phyloP scores from a whole-genome alignment of 768 basidiomycete species.

The Boletus vinaceobasis region DNA sequence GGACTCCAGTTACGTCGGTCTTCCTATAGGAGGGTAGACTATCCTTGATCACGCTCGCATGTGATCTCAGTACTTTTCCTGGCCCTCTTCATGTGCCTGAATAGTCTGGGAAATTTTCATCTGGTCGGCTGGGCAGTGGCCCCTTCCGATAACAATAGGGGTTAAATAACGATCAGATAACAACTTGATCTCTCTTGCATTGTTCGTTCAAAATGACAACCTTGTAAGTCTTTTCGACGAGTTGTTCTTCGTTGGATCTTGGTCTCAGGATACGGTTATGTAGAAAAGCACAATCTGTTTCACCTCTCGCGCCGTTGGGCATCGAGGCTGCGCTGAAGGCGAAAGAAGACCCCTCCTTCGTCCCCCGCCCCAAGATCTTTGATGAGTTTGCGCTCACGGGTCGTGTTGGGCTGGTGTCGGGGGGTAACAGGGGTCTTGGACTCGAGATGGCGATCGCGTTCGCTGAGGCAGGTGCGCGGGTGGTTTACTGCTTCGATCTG shows the following conservation, averaged over 20 bases:
- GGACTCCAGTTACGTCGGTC: too few species aligned
- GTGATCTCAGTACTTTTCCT: background rate
- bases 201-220: constrained; percentile 5
- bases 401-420: constrained; percentile 60
- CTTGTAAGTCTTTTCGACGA: constrained; percentile 4
- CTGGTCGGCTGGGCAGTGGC: background rate
- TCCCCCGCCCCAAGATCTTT: constrained; percentile 48
- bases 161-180: background rate
- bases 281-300: constrained; percentile 39
- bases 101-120: background rate
- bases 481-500: constrained; percentile 68
- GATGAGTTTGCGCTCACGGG: constrained; percentile 57
- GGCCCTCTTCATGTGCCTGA: background rate
- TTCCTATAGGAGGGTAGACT: background rate
- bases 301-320: constrained; percentile 59
- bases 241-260: background rate
- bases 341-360: constrained; percentile 32
- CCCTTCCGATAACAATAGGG: background rate
- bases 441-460: constrained; percentile 81
- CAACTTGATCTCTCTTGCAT: background rate
- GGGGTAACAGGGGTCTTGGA: constrained; percentile 67
- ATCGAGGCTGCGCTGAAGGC: constrained; percentile 55
- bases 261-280: background rate
- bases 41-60: background rate
- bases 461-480: constrained; percentile 68